Evolutionary conservation across 148 eudicot species (phyloP), one percentile per base, ranked within the genome.

Genomic region (Rhododendron simsii): DNA sequence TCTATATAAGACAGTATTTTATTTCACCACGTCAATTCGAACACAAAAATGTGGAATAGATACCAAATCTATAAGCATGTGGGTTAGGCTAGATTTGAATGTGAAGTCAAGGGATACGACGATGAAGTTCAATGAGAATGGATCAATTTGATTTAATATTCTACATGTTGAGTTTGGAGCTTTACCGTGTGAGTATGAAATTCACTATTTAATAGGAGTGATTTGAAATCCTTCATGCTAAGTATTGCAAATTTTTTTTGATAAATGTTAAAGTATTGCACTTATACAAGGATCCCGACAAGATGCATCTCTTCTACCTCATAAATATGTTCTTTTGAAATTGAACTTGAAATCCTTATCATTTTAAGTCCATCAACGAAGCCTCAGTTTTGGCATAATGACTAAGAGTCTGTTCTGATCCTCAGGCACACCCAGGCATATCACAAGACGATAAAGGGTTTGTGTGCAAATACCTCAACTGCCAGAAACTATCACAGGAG

Each of bases 401-500:
- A 53, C 65, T 18, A 51, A 55, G 41, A 55, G 1, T 37, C 6
- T 13, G 26, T 57, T 59, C 73, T 53, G 35, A 81, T 83, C 37
- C 85, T 65, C 93, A 95, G 98, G 92, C 89, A 78, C 99, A 95
- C 85, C 93, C 89, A 53, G 84, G 87, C 35, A 83, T 94, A 35
- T 89, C 95, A 80, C 98, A 92, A 86, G 98, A 97, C 1, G 98
- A 94, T 51, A 97, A 94, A 90, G 90, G 85, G 30, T 71, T 83
- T 14, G 91, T 95, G 1, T 95, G 99, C 93, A 94, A 93, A 85
- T 89, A 94, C 89, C 91, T 97, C 55, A 93, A 88, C 85, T 92
- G 98, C 89, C 98, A 94, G 79, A 97, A 94, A 82, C 88, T 97
- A 45, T 95, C 98, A 8, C 96, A 94, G 84, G 94, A 94, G 59